Evolutionary conservation across 495 filamentous ascomycete genomes (phyloP), one percentile per base, ranked within the genome.

Genomic region (Venustampulla echinocandica): DNA sequence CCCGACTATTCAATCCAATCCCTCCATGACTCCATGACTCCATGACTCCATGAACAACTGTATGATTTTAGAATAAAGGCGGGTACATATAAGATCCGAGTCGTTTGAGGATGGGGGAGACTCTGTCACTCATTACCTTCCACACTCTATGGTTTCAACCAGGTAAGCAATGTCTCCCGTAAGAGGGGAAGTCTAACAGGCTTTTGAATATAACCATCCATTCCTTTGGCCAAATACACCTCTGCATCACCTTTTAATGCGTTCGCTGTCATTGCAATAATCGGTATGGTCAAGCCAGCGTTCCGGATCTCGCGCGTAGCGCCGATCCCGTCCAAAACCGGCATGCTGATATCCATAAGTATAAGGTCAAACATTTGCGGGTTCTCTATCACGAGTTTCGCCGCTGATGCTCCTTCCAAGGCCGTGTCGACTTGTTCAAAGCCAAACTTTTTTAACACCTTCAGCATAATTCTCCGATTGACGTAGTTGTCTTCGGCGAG

Each of bases 231-330:
- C 9, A 82, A 54, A 52, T 77, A 81, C 6, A 54, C 64, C 41
- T 80, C 76, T 20, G 64, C 67, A 51, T 82, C 79, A 0, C 76
- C 79, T 45, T 77, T 75, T 10, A 81, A 60, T 0, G 78, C 79
- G 52, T 81, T 79, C 0, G 77, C 78, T 0, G 79, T 82, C 62
- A 83, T 70, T 40, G 79, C 79, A 23, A 82, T 67, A 28, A 83
- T 81, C 14, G 79, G 79, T 2, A 76, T 65, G 14, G 63, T 58
- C 1, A 70, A 54, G 6, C 65, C 64, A 9, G 49, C 50, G 6
- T 56, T 50, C 0, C 69, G 46, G 4, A 74, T 70, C 23, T 61
- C 52, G 10, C 32, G 42, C 1, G 69, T 62, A 1, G 70, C 69
- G 34, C 56, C 50, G 17, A 69, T 52, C 5, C 70, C 70, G 44